These are phyloP conservation scores for Lizonia empirigonia DNA, from an alignment of 2,329 filamentous ascomycete genomes.

Conservation along the genomic window DNA sequence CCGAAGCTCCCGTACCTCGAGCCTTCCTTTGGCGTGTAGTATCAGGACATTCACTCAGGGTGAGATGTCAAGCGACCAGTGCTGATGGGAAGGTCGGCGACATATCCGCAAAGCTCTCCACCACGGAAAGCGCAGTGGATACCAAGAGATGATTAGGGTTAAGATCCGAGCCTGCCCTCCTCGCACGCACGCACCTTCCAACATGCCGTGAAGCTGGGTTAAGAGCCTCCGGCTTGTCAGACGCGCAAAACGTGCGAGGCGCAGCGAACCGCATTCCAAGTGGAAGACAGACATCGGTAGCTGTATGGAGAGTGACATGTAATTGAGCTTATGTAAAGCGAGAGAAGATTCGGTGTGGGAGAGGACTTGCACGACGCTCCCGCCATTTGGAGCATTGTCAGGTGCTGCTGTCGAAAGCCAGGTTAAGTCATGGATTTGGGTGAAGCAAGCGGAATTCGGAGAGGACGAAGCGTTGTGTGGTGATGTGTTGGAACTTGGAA, in stretches of 20 bases:
- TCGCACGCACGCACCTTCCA: constrained; percentile 46
- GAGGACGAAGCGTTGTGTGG: constrained; percentile 16
- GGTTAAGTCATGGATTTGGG: neutral
- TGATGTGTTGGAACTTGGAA: constrained; percentile 3
- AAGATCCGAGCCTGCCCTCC: constrained; percentile 83
- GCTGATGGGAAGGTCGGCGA: constrained; percentile 72
- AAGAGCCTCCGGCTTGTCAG: constrained; percentile 66
- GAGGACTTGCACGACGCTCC: constrained; percentile 33
- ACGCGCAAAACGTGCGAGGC: constrained; percentile 44
- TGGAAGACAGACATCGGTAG: constrained; percentile 76
- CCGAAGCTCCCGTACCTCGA: constrained; percentile 53
- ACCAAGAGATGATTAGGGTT: constrained; percentile 90
- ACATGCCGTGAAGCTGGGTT: constrained; percentile 60
- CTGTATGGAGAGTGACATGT: constrained; percentile 80
- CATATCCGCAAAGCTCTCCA: constrained; percentile 54
- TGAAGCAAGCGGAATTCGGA: constrained; percentile 8
- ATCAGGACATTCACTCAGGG: constrained; percentile 25
- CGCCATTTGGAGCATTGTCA: constrained; percentile 37
- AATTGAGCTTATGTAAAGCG: constrained; percentile 43
- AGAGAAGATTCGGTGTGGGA: constrained; percentile 37
- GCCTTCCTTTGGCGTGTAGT: constrained; percentile 46
- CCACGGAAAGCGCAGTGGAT: constrained; percentile 55
- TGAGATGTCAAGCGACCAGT: constrained; percentile 29
- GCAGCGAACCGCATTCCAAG: constrained; percentile 59
- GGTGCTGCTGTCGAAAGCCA: constrained; percentile 20